Evolutionary conservation across 2,329 filamentous ascomycete genomes (phyloP).

Genomic region (Hyphodiscus sp.): DNA sequence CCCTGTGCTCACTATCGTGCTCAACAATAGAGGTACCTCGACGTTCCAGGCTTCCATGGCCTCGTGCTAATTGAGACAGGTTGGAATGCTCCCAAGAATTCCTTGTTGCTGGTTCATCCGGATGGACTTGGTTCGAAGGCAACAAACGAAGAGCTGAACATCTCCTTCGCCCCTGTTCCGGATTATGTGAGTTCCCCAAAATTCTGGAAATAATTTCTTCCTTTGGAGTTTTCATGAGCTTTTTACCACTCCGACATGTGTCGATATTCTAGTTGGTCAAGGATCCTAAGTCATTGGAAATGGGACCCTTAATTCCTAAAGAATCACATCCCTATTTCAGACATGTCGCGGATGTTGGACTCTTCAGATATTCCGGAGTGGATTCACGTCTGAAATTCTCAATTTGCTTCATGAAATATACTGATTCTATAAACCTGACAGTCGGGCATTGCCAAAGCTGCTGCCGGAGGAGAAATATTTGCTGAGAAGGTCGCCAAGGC

Average conservation of each 20-base stretch:
- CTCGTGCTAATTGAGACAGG: slow-evolving; percentile 29
- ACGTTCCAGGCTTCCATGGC: background rate
- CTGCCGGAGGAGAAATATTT: slow-evolving; percentile 55
- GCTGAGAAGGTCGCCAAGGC: slow-evolving; percentile 51
- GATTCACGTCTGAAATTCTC: no score
- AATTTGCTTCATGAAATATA: no score
- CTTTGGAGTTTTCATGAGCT: no score
- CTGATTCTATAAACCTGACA: no score
- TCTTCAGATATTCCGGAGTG: no score
- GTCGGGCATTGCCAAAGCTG: slow-evolving; percentile 59
- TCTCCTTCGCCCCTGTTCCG: slow-evolving; percentile 58
- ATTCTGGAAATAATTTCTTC: no score
- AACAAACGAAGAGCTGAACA: slow-evolving; percentile 58
- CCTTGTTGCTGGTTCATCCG: slow-evolving; percentile 59
- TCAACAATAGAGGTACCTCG: slow-evolving; percentile 55
- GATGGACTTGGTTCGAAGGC: slow-evolving; percentile 55
- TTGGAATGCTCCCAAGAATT: slow-evolving; percentile 60
- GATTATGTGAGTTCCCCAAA: slow-evolving; percentile 41
- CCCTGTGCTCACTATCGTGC: slow-evolving; percentile 57
- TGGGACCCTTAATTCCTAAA: no score
- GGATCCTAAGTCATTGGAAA: no score
- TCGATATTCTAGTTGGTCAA: no score
- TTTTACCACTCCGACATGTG: no score
- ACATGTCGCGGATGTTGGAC: no score
- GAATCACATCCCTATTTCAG: no score